phyloP scores from a whole-genome alignment of 2,329 filamentous ascomycete species.

The Dichotomopilus funicola region DNA sequence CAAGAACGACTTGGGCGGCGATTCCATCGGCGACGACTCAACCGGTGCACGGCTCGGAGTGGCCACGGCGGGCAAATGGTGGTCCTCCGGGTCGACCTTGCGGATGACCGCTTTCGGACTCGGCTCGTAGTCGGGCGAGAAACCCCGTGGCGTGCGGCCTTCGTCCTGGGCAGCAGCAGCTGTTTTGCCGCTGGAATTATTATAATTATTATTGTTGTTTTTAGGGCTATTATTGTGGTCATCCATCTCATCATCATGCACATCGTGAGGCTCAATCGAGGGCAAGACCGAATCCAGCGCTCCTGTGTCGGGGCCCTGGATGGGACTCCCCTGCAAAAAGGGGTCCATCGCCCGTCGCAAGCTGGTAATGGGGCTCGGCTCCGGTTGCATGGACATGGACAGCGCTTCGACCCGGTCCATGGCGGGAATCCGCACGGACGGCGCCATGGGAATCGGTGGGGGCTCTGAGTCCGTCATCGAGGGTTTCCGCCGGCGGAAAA shows the following conservation, averaged over 20 bases:
- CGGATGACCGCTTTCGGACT: slow-evolving; percentile 66
- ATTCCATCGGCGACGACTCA: slow-evolving; percentile 25
- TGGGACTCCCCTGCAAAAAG: slow-evolving; percentile 50
- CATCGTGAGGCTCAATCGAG: slow-evolving; percentile 12
- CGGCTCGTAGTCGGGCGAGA: slow-evolving; percentile 70
- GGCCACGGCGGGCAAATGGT: slow-evolving; percentile 19
- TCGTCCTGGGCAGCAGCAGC: slow-evolving; percentile 1
- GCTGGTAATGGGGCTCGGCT: slow-evolving; percentile 67
- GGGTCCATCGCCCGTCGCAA: slow-evolving; percentile 82
- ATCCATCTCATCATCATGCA: neutral
- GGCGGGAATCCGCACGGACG: slow-evolving; percentile 29
- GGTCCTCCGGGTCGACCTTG: slow-evolving; percentile 40
- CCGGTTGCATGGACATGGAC: slow-evolving; percentile 29
- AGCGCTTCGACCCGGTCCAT: slow-evolving; percentile 27
- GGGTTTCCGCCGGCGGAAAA: slow-evolving; percentile 91
- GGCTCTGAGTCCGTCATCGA: slow-evolving; percentile 62
- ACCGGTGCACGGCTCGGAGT: slow-evolving; percentile 33
- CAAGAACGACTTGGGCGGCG: slow-evolving; percentile 41
- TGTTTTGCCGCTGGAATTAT: neutral
- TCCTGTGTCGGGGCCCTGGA: slow-evolving; percentile 14
- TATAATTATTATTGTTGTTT: too few species aligned
- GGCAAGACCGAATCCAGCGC: slow-evolving; percentile 13
- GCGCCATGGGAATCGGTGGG: slow-evolving; percentile 32
- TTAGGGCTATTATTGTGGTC: too few species aligned
- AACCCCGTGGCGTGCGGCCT: slow-evolving; percentile 46